Base-by-base conservation (phyloP, 2,329 filamentous ascomycete genomes). In the Periconia sp. region DNA sequence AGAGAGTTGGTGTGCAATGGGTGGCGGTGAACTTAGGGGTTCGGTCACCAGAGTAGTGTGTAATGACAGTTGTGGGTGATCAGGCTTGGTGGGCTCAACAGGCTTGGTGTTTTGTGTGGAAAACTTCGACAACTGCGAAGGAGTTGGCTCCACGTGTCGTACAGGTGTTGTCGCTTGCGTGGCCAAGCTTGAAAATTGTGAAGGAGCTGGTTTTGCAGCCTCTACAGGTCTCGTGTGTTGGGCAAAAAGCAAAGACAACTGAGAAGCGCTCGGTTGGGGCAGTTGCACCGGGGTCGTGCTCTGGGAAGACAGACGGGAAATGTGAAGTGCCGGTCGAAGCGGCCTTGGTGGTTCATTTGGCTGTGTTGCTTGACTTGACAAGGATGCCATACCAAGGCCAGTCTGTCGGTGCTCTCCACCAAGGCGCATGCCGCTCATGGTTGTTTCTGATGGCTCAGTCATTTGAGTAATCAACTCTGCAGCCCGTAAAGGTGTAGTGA, bases 401-500 rank as follows among this genome's bases (percentile, higher is more conserved):
- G 47, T 37, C 41, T 51, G 54, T 14, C 47, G 50, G 11, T 19
- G n/a, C 15, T 41, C 41, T 31, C 30, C 43, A 27, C 33, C 54
- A 18, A 43, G 13, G n/a, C 31, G 13, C 18, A 45, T 30, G 9
- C 50, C 44, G 31, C 41, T 54, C 11, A 53, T 47, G 2, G 19
- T 46, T 31, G 49, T 1, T 35, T 50, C 49, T 57, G 56, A 35
- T 15, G 66, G 64, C 49, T 64, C 66, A 13, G 65, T 65, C 35
- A 61, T 56, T 50, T 73, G 68, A 30, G 65, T 56, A 42, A 62
- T 61, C 23, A 74, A 58, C 10, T 59, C 57, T 35, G 71, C 72
- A 35, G 68, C 64, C 40, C 60, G 54, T 15, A 73, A 53, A n/a
- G 60, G 57, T 31, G 53, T 52, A 27, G 60, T 50, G 31, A 49